These are phyloP conservation scores for Chalara sp. DNA, from an alignment of 2,329 filamentous ascomycete genomes.

Conservation along the genomic window DNA sequence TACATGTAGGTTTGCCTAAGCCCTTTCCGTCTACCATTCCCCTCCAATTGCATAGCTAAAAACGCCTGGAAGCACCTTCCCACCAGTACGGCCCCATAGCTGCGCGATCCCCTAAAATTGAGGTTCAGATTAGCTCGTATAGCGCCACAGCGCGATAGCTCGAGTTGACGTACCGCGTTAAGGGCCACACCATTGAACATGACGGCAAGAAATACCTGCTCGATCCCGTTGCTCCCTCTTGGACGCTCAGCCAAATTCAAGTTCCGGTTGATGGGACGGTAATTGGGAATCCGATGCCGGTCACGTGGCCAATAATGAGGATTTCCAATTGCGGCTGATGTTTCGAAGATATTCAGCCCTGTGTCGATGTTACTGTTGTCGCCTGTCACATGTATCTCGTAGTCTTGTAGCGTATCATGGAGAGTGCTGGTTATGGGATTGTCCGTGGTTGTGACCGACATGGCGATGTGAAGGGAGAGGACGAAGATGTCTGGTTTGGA, in stretches of 20 bases:
- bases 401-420: constrained; percentile 26
- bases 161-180: constrained; percentile 32
- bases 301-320: constrained; percentile 39
- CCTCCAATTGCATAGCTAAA: constrained; percentile 48
- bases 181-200: constrained; percentile 43
- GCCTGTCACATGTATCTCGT: constrained; percentile 37
- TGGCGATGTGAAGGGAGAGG: no score
- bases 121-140: no score
- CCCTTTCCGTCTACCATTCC: background rate
- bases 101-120: constrained; percentile 31
- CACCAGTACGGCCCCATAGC: constrained; percentile 43
- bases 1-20: no score
- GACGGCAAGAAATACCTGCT: constrained; percentile 39
- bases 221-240: constrained; percentile 35
- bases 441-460: no score
- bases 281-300: constrained; percentile 39
- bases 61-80: constrained; percentile 39
- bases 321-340: constrained; percentile 10
- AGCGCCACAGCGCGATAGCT: no score
- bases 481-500: no score
- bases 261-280: constrained; percentile 38
- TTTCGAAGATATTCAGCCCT: background rate
- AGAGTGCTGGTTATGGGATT: no score
- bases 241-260: constrained; percentile 36
- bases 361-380: constrained; percentile 8